Evolutionary conservation across 78 protist genomes (phyloP), one percentile per base, ranked within the genome.

Genomic region (Polysphondylium violaceum): DNA sequence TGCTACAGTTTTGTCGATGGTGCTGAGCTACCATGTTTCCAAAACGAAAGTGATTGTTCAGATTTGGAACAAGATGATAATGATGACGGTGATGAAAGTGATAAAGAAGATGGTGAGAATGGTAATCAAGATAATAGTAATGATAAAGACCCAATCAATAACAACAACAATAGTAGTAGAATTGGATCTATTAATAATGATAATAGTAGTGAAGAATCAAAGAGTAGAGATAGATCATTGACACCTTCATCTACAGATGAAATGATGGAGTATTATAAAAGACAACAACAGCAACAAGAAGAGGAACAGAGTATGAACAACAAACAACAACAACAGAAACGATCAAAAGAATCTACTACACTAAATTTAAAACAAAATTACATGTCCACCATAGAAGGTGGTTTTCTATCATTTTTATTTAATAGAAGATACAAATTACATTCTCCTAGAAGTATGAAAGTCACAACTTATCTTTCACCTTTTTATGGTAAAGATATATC

Each of bases 1-100:
- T 83, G 91, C 63, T 83, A 83, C 58, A 56, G 63, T 31, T 40
- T 83, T n/a, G 67, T 63, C 19, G 91, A 83, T 69, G 91, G 91
- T 58, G 91, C 91, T 1, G 60, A 69, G n/a, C 27, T 83, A 8
- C 91, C 77, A 43, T 69, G 77, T 31, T 44, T 69, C 12, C 27
- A 29, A 7, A 69, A 56, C 12, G 25, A 33, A 9, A 47, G 35
- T 29, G 40, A 2, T 17, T 23, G 33, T 12, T 23, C 36, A n/a
- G 8, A 35, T 38, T 1, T 3, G 11, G 19, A 11, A 2, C 60
- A 43, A n/a, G 27, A 47, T n/a, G 76, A 69, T 44, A 17, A 69
- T 12, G 53, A 65, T 65, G 19, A 63, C 9, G 44, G 40, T 40
- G 31, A 69, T 69, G 76, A 69, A 38, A 43, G 31, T 41, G 59